Base-by-base conservation (phyloP, 2,329 filamentous ascomycete genomes). In the Trichoderma gracile region DNA sequence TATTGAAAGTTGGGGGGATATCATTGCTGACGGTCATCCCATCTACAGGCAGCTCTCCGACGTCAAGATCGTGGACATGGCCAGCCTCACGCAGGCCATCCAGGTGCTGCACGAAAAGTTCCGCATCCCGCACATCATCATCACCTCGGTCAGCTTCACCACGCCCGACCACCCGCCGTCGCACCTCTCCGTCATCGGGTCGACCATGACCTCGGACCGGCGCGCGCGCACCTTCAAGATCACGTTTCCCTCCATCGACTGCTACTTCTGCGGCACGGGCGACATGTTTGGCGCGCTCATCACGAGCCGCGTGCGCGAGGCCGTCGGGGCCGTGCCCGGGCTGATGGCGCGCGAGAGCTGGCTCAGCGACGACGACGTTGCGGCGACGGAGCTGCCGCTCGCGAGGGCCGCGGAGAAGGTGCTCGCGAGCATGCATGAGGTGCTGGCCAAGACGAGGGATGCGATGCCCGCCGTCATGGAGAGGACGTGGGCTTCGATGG, bases 271-370 rank as follows among this genome's bases (percentile, higher is more conserved):
- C 71, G 95, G 95, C 46, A 98, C 96, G 0, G 95, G 95, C 53
- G 95, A 99, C 79, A 97, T 99, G 94, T 98, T 99, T 74, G 94
- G 93, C 33, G 94, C 94, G 8, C 83, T 99, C 52, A 93, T 92
- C 73, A 87, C 97, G 1, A 91, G 91, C 46, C 88, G 94, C 33
- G 87, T 99, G 73, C 89, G 94, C 65, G 92, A 98, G 80, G 93
- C 92, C 27, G 89, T 92, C 1, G 77, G 80, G 59, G 78, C 72
- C 19, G 75, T 70, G 1, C 73, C 68, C 52, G 68, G 70, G 25
- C 78, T 96, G 4, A 76, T 81, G 17, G 74, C 79, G 8, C 84
- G 77, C 2, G 76, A 79, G 6, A 87, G 87, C 67, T 99, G 95
- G 95, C 79, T 90, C 54, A 92, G 89, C 66, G 85, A 84, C 0